These are phyloP conservation scores for Mucor circinelloides DNA, from an alignment of 371 early-diverging fungal species.

Conservation along the genomic window DNA sequence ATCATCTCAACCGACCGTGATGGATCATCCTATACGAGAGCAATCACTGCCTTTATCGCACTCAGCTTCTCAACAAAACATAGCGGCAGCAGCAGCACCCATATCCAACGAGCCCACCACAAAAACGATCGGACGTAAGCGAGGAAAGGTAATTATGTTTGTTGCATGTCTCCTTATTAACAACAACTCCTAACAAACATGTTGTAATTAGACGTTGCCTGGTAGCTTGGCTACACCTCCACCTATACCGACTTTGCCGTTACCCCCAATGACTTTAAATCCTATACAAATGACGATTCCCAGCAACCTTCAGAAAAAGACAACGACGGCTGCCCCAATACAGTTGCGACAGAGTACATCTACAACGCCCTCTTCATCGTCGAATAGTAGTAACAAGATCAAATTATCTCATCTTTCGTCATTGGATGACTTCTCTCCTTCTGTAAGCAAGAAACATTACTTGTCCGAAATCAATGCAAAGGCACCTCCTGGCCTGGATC, in stretches of 20 bases:
- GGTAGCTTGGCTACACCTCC: constrained; percentile 51
- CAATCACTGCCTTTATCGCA: neutral
- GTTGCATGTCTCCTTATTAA: neutral
- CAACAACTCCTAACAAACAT: neutral
- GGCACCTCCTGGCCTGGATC: neutral
- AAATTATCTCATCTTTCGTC: neutral
- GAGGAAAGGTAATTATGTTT: constrained; percentile 42
- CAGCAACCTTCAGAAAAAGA: neutral
- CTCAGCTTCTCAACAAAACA: neutral
- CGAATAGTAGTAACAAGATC: neutral
- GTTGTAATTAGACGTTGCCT: constrained; percentile 40
- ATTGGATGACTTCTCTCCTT: neutral
- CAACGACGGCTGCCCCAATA: neutral
- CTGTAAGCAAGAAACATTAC: neutral
- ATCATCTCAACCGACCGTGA: neutral
- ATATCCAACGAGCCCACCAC: neutral
- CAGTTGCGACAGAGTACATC: constrained; percentile 9
- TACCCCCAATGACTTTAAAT: constrained; percentile 54
- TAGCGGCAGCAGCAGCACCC: neutral
- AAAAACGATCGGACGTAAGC: constrained; percentile 25
- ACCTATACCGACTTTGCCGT: constrained; percentile 36
- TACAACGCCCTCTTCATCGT: constrained; percentile 13
- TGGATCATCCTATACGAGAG: neutral
- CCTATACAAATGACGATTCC: constrained; percentile 40
- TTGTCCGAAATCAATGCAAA: neutral